Conservation (phyloP, 2,329 filamentous ascomycete genomes). For the Aspergillus fumigatus region DNA sequence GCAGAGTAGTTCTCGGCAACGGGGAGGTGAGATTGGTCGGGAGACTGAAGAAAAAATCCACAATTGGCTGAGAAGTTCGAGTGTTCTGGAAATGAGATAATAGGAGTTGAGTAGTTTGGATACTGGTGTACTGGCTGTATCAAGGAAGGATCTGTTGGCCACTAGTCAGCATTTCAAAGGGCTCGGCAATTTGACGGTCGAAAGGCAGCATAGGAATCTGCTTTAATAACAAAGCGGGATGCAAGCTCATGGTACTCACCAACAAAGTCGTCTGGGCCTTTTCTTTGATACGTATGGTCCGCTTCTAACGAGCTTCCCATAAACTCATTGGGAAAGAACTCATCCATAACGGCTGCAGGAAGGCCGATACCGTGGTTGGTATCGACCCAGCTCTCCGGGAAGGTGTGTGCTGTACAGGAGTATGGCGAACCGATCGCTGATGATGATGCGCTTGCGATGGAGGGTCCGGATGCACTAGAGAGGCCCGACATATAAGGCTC, state of each 20-base stretch:
- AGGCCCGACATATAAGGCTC: constrained; percentile 52
- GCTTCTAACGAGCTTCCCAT: constrained; percentile 42
- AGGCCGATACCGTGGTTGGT: constrained; percentile 53
- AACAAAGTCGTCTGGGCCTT: constrained; percentile 37
- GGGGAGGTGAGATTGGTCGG: constrained; percentile 32
- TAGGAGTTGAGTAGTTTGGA: constrained; percentile 23
- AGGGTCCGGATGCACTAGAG: constrained; percentile 59
- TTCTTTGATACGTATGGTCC: constrained; percentile 40
- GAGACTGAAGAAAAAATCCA: constrained; percentile 31
- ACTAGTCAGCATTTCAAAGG: neutral
- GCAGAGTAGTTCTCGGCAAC: constrained; percentile 24
- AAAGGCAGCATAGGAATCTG: neutral
- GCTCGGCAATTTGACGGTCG: neutral
- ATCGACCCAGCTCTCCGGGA: constrained; percentile 56
- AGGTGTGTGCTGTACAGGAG: constrained; percentile 56
- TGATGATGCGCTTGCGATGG: constrained; percentile 54
- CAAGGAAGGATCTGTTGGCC: constrained; percentile 51
- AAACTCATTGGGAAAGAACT: constrained; percentile 54
- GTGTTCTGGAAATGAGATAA: constrained; percentile 33
- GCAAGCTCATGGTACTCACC: constrained; percentile 21
- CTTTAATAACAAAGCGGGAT: neutral
- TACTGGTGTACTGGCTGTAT: constrained; percentile 48
- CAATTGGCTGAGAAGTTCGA: constrained; percentile 23
- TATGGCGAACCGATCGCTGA: constrained; percentile 65
- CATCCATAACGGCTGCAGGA: constrained; percentile 59